These are phyloP conservation scores for Botrytis porri DNA, from an alignment of 2,329 filamentous ascomycete genomes.

Conservation along the genomic window DNA sequence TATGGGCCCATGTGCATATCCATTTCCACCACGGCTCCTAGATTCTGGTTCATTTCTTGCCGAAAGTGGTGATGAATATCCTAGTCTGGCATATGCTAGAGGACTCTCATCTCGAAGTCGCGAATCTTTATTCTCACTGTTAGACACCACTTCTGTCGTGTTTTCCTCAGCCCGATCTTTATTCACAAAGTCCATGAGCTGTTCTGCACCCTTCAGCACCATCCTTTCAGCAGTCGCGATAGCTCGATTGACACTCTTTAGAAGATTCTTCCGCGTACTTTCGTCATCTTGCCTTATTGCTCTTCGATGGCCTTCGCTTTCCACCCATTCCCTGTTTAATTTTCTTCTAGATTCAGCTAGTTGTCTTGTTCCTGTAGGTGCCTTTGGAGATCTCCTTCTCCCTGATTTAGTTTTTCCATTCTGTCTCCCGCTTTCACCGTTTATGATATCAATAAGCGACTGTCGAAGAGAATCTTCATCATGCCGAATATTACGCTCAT, in stretches of 20 bases:
- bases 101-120: background rate
- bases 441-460: background rate
- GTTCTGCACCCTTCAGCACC: background rate
- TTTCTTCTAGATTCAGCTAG: conserved; percentile 12
- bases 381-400: background rate
- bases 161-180: background rate
- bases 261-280: background rate
- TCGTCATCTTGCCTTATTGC: background rate
- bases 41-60: background rate
- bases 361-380: background rate
- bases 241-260: background rate
- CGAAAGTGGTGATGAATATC: background rate
- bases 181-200: background rate
- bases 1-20: background rate
- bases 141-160: background rate
- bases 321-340: background rate
- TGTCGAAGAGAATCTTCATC: background rate
- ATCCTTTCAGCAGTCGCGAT: background rate
- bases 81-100: background rate
- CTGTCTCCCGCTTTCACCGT: background rate
- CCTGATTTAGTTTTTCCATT: background rate
- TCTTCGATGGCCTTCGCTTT: background rate
- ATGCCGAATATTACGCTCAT: background rate
- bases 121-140: background rate
- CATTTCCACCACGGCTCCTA: background rate